These are phyloP conservation scores for Botryosphaeria dothidea DNA, from an alignment of 2,329 filamentous ascomycete genomes.

Conservation along the genomic window DNA sequence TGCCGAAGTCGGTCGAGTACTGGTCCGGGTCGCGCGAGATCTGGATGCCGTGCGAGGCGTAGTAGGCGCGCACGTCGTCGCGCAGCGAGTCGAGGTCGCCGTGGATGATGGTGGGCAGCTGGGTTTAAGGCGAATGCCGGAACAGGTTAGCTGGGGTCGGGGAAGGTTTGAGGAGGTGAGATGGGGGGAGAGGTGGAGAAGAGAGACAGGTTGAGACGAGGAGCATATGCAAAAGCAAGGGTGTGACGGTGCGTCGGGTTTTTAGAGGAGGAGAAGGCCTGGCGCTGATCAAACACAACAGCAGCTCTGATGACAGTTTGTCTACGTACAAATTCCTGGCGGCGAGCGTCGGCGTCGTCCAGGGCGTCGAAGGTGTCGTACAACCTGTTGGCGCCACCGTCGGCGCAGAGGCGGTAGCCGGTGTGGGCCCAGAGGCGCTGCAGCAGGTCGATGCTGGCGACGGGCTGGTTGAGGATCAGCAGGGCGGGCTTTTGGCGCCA, in stretches of 20 bases:
- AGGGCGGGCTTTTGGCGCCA: constrained; percentile 34
- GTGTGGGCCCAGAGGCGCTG: constrained; percentile 54
- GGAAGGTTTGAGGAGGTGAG: constrained; percentile 4
- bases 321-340: constrained; percentile 33
- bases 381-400: constrained; percentile 85
- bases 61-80: constrained; percentile 64
- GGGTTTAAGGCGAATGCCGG: not conserved
- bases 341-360: constrained; percentile 21
- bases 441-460: constrained; percentile 51
- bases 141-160: not conserved
- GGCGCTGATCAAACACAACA: not conserved
- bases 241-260: not conserved
- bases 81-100: constrained; percentile 88
- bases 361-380: constrained; percentile 51
- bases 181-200: constrained; percentile 33
- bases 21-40: constrained; percentile 68
- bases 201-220: not conserved
- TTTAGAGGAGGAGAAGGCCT: too few relatives aligned
- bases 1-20: constrained; percentile 87
- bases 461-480: constrained; percentile 48
- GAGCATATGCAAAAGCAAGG: not conserved
- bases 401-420: constrained; percentile 73
- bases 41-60: constrained; percentile 59
- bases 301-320: not conserved
- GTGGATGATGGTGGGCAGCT: constrained; percentile 65